Evolutionary conservation across 352 stramenopile species (phyloP).

Genomic region (Blastocystis sp.): DNA sequence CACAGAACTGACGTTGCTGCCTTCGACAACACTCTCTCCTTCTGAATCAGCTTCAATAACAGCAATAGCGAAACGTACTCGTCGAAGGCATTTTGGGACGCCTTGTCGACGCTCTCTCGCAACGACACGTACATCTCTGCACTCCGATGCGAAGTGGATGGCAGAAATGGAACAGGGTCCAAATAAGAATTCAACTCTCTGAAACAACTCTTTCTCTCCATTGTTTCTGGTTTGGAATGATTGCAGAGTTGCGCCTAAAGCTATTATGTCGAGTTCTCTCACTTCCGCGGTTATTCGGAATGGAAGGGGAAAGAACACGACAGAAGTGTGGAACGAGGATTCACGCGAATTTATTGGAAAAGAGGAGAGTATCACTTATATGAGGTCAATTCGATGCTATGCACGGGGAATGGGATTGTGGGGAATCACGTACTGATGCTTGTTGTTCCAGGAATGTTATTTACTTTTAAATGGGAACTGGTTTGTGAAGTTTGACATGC

Average conservation of each 20-base stretch:
- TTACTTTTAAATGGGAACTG: neutral
- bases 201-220: neutral
- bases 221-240: neutral
- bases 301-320: no score
- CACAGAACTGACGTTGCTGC: neutral
- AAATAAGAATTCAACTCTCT: neutral
- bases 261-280: no score
- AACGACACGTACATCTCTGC: neutral
- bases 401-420: no score
- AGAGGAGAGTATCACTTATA: no score
- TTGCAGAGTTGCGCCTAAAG: no score
- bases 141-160: neutral
- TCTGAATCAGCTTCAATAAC: neutral
- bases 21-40: neutral
- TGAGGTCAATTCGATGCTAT: no score
- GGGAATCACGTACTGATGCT: no score
- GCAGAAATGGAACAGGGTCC: neutral
- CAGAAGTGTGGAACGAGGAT: no score
- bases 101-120: neutral
- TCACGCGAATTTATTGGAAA: no score
- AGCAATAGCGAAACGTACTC: conserved; percentile 30
- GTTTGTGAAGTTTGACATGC: neutral
- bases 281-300: no score
- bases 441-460: neutral
- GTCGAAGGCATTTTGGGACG: neutral